phyloP scores from a whole-genome alignment of 768 basidiomycete species.

The Lepiota venenata region DNA sequence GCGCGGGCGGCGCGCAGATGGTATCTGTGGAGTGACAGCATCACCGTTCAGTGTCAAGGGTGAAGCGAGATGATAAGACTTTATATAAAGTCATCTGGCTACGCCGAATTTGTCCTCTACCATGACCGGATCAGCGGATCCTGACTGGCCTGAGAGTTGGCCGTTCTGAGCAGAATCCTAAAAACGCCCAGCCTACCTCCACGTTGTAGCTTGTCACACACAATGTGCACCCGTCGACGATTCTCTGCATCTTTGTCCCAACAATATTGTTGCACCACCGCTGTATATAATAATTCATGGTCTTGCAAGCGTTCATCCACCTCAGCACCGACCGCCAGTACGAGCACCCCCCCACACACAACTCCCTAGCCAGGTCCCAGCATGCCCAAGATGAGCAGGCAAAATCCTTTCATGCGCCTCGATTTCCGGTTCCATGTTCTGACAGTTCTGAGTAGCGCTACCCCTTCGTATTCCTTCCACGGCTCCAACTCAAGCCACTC shows the following conservation, averaged over 20 bases:
- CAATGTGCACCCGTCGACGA: not conserved
- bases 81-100: not conserved
- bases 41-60: not conserved
- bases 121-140: conserved; percentile 3
- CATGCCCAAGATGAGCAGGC: conserved; percentile 11
- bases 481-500: conserved; percentile 38
- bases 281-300: conserved; percentile 17
- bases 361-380: not conserved
- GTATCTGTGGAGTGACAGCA: conserved; percentile 24
- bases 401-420: conserved; percentile 2
- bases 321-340: not conserved
- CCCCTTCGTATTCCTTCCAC: conserved; percentile 31
- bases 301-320: conserved; percentile 11
- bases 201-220: conserved; percentile 6
- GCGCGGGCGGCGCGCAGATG: conserved; percentile 17
- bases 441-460: conserved; percentile 17
- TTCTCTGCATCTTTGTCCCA: not conserved
- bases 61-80: not conserved
- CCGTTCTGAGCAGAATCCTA: not conserved
- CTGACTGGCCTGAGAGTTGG: no score
- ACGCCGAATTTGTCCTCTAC: not conserved
- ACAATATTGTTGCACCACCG: not conserved
- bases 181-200: conserved; percentile 6
- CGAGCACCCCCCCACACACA: not conserved
- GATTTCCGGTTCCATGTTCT: not conserved